A percentile compares a stretch with the other conserved stretches of the same genome.
Conservation (phyloP, 345 rosid species). For the Arabis hirsuta region DNA sequence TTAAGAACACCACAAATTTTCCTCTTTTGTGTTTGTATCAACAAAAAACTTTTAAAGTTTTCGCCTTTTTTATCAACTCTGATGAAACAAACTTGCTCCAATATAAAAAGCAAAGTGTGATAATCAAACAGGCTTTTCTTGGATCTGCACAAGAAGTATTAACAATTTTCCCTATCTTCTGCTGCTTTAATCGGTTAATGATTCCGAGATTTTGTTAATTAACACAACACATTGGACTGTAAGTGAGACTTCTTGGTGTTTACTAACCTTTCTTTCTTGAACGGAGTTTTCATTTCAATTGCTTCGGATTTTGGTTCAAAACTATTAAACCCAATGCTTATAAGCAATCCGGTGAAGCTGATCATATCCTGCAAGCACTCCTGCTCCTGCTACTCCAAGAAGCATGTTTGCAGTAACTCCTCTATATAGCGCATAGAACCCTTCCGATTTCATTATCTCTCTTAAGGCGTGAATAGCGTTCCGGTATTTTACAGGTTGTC, state of each 20-base stretch:
- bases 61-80: background rate
- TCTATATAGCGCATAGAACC: constrained; percentile 65
- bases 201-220: constrained; percentile 30
- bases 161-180: constrained; percentile 39
- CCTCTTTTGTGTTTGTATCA: constrained; percentile 26
- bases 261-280: constrained; percentile 14
- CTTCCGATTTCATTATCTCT: constrained; percentile 76
- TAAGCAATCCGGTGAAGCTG: constrained; percentile 73
- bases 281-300: background rate
- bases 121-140: constrained; percentile 4
- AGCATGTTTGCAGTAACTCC: constrained; percentile 96
- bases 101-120: constrained; percentile 12
- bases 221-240: constrained; percentile 30
- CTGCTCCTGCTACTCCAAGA: constrained; percentile 94
- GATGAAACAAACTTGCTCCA: constrained; percentile 26
- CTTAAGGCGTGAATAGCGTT: constrained; percentile 59
- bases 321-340: constrained; percentile 48
- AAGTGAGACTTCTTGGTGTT: constrained; percentile 30
- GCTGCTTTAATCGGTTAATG: constrained; percentile 17
- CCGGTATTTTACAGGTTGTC: constrained; percentile 69
- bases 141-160: constrained; percentile 39
- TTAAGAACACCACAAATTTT: constrained; percentile 38
- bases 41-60: constrained; percentile 1
- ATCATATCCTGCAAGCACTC: constrained; percentile 93
- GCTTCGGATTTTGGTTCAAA: constrained; percentile 14